Conservation (phyloP, 2,329 filamentous ascomycete genomes). For the Aspergillus fijiensis region DNA sequence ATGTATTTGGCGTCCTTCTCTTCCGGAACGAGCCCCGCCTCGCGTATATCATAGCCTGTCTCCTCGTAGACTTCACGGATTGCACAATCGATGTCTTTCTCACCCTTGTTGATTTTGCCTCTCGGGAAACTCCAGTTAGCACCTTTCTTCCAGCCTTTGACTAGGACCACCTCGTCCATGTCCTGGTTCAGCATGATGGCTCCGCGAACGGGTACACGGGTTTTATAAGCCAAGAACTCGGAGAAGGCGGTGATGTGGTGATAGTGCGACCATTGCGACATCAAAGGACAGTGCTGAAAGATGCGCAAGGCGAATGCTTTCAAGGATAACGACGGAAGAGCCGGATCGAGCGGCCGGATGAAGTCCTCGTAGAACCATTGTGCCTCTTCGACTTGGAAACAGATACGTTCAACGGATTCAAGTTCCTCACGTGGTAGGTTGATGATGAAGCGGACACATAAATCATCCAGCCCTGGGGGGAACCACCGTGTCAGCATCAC, state of each 20-base stretch:
- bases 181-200: constrained; percentile 87
- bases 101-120: constrained; percentile 97
- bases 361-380: constrained; percentile 99
- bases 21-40: constrained; percentile 72
- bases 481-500: constrained; percentile 24
- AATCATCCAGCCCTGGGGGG: constrained; percentile 82
- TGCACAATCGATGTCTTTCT: constrained; percentile 90
- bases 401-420: constrained; percentile 85
- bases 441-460: constrained; percentile 96
- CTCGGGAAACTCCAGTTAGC: constrained; percentile 95
- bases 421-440: constrained; percentile 93
- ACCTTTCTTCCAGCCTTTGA: constrained; percentile 97
- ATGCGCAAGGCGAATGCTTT: constrained; percentile 85
- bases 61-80: constrained; percentile 94
- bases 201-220: constrained; percentile 85
- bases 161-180: constrained; percentile 93
- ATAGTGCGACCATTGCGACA: constrained; percentile 75
- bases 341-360: constrained; percentile 82
- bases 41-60: constrained; percentile 80
- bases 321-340: constrained; percentile 79
- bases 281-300: constrained; percentile 88
- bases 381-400: constrained; percentile 97
- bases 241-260: constrained; percentile 82
- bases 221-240: constrained; percentile 92
- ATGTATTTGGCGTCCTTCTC: constrained; percentile 76